These are phyloP conservation scores for Cyberlindnera lachancei DNA, from an alignment of 805 yeast species.

Conservation along the genomic window DNA sequence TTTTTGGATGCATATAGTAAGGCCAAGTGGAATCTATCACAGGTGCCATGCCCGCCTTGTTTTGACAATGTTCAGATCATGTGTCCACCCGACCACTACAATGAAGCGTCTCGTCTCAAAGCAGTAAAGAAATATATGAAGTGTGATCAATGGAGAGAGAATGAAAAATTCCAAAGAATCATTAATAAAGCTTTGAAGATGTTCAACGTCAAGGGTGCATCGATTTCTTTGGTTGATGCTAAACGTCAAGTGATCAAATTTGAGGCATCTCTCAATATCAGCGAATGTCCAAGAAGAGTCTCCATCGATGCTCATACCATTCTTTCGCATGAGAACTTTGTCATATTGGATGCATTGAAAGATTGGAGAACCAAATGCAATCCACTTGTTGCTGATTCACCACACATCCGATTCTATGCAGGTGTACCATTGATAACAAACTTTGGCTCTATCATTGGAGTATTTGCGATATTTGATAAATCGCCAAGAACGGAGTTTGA, in stretches of 20 bases:
- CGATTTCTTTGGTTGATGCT: conserved; percentile 50
- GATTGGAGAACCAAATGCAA: conserved; percentile 66
- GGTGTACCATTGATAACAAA: conserved; percentile 49
- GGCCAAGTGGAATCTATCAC: conserved; percentile 51
- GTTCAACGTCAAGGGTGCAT: conserved; percentile 43
- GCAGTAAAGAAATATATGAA: conserved; percentile 34
- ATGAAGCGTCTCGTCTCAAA: conserved; percentile 39
- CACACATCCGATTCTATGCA: conserved; percentile 53
- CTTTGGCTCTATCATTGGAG: conserved; percentile 44
- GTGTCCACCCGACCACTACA: conserved; percentile 52
- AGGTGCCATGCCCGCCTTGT: conserved; percentile 49
- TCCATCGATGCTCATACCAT: conserved; percentile 68
- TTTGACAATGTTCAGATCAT: conserved; percentile 39
- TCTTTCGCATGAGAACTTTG: conserved; percentile 46
- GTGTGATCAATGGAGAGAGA: conserved; percentile 43
- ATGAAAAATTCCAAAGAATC: conserved; percentile 30
- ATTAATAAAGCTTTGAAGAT: conserved; percentile 31
- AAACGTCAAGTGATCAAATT: conserved; percentile 41
- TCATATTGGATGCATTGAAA: conserved; percentile 48
- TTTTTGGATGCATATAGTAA: conserved; percentile 48
- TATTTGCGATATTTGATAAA: conserved; percentile 50
- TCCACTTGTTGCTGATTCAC: conserved; percentile 58
- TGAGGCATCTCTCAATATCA: conserved; percentile 39
- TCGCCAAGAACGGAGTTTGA: conserved; percentile 31
- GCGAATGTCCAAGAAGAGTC: conserved; percentile 44